Base-by-base conservation (phyloP, 2,329 filamentous ascomycete species). In the Diaporthe velutina region DNA sequence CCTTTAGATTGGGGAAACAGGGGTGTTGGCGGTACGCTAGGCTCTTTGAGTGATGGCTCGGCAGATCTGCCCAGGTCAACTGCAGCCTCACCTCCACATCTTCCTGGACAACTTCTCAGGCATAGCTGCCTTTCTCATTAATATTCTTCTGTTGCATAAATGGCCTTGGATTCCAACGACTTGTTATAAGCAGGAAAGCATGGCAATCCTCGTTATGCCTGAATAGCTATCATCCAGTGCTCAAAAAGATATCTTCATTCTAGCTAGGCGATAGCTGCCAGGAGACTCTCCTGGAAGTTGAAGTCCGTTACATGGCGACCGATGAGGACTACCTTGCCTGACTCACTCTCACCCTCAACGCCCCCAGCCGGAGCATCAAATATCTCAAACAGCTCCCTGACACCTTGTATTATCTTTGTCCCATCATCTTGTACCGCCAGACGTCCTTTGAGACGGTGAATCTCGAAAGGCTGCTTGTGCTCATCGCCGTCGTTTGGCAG, bases 341-440 rank as follows among this genome's bases (percentile, higher is more conserved):
- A 80, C 55, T 70, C 54, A 42, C 22, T 74, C 13, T 79, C 78
- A 13, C 78, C 77, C 22, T 75, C 75, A 60, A 81, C 76, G 7
- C 70, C 50, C 28, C 61, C 76, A 33, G 74, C 76, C 13, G 82
- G 78, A 6, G 85, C 86, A 78, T 98, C 95, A 33, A 95, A 90
- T 33, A 98, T 93, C 80, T 99, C 97, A 82, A 98, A 99, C 22
- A 98, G 90, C 79, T 98, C 96, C 71, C 96, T 88, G 1, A 99
- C 97, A 2, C 96, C 97, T 83, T 99, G 97, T 10, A 98, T 88
- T 77, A 98, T 91, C 81, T 95, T 94, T 57, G 91, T 85, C 0
- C 87, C 85, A 1, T 94, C 95, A 72, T 92, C 87, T 0, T 85
- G 80, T 25, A 96, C 86, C 0, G 90, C 86, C 9, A 98, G 83